These are phyloP conservation scores for Podospora sp. DNA, from an alignment of 495 filamentous ascomycete genomes.

Conservation along the genomic window DNA sequence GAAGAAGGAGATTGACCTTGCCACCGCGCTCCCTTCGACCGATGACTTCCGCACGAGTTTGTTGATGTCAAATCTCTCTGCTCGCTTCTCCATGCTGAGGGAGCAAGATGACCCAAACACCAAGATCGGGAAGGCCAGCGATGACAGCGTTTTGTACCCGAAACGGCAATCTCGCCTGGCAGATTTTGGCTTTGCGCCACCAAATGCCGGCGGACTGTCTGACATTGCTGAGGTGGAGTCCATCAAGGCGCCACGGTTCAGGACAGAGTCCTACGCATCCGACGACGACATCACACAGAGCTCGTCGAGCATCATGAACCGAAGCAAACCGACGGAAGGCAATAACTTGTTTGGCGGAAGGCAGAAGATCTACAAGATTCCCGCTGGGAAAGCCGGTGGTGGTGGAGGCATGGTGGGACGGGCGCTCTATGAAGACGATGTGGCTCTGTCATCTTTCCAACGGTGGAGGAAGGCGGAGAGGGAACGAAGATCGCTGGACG, in stretches of 20 bases:
- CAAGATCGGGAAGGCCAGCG: conserved; percentile 87
- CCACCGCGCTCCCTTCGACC: conserved; percentile 71
- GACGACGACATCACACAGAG: conserved; percentile 61
- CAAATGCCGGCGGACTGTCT: conserved; percentile 57
- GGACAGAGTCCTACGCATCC: conserved; percentile 57
- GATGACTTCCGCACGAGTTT: conserved; percentile 97
- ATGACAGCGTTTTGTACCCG: conserved; percentile 87
- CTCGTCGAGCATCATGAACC: conserved; percentile 74
- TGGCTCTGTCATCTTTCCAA: conserved; percentile 79
- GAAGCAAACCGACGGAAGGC: conserved; percentile 82
- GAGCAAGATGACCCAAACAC: conserved; percentile 90
- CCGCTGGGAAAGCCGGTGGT: conserved; percentile 51
- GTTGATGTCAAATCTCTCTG: conserved; percentile 91
- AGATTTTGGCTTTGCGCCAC: conserved; percentile 49
- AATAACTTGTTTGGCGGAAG: conserved; percentile 95
- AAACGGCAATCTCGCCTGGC: conserved; percentile 75
- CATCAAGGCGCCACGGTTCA: conserved; percentile 61
- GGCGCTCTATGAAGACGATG: conserved; percentile 82
- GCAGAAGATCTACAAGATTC: conserved; percentile 94
- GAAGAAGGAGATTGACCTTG: conserved; percentile 70
- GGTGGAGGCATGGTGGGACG: conserved; percentile 64
- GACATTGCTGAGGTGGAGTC: conserved; percentile 92
- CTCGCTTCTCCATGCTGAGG: conserved; percentile 92
- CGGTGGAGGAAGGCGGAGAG: conserved; percentile 58
- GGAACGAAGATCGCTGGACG: conserved; percentile 54